Evolutionary conservation across 1,139 yeast genomes (phyloP), one percentile per base, ranked within the genome.

Genomic region (Blastobotrys serpentis): DNA sequence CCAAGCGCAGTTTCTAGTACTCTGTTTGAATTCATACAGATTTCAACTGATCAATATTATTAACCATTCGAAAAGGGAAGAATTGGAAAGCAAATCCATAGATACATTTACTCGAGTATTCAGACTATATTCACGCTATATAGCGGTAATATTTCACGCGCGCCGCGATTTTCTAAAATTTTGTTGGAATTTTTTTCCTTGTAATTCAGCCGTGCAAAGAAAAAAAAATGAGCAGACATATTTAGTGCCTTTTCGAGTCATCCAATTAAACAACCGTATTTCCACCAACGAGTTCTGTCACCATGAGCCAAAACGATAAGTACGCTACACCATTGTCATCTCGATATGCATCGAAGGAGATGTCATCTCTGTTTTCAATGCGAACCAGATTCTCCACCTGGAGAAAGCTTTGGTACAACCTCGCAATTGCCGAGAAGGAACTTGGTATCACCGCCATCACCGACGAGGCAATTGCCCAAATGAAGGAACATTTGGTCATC

Each of bases 271-370:
- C 26, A 6, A 6, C 5, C 10, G 10, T 6, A 23, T 5, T 23
- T 23, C 26, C 42, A 25, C 23, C 18, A n/a, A n/a, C n/a, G n/a
- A n/a, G n/a, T n/a, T n/a, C n/a, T n/a, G n/a, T n/a, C 17, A 44
- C 30, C 30, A 58, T 60, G 62, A 51, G 57, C 38, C 56, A 54
- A 42, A 60, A 64, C 64, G 68, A 66, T 54, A 56, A 64, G 34
- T 92, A 92, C 72, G 71, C 89, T 48, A 90, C 98, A 23, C 98
- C 98, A 43, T 75, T 92, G 59, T 88, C 98, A 50, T 86, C 97
- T 50, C 84, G 98, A 74, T 92, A 92, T 75, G 98, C 98, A 49
- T 87, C 96, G 57, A 90, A 86, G 67, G 98, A 92, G 74, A 92
- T 92, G 98, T 84, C 96, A 55, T 76, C 78, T 61, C 77, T 92